A percentile compares a stretch with the other conserved stretches of the same genome.
Evolutionary conservation across 345 rosid species (phyloP).

Genomic region (Eucalyptus camaldulensis): DNA sequence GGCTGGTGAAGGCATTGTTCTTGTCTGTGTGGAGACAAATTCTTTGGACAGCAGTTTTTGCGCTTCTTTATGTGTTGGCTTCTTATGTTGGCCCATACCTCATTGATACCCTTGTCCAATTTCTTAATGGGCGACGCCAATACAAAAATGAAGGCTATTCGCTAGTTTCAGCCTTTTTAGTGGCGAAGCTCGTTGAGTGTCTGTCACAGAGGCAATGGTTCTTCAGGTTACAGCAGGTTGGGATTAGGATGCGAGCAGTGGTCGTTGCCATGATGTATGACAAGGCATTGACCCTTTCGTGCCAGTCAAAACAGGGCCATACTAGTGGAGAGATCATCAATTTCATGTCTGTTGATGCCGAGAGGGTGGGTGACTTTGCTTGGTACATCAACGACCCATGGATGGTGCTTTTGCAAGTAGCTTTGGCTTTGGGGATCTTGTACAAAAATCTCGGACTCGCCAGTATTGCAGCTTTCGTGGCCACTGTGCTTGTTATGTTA

Average conservation of each 20-base stretch:
- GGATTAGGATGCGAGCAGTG: constrained; percentile 34
- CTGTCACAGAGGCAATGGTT: constrained; percentile 42
- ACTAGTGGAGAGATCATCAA: constrained; percentile 72
- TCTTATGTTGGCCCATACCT: constrained; percentile 57
- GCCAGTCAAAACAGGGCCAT: constrained; percentile 36
- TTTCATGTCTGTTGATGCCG: constrained; percentile 60
- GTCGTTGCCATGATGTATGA: constrained; percentile 46
- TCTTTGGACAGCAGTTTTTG: constrained; percentile 27
- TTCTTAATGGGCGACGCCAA: constrained; percentile 28
- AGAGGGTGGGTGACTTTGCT: constrained; percentile 37
- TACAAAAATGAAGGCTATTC: constrained; percentile 41
- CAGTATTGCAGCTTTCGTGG: constrained; percentile 36
- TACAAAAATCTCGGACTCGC: constrained; percentile 54
- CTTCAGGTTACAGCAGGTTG: constrained; percentile 41
- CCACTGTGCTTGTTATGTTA: constrained; percentile 43
- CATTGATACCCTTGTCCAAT: constrained; percentile 50
- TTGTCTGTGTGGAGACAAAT: constrained; percentile 30
- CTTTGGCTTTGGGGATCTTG: constrained; percentile 42
- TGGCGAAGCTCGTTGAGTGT: constrained; percentile 51
- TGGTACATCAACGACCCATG: constrained; percentile 56
- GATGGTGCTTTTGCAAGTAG: constrained; percentile 43
- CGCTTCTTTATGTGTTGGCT: constrained; percentile 18
- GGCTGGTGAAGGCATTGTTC: constrained; percentile 35
- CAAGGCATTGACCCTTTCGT: constrained; percentile 48
- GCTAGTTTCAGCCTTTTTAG: constrained; percentile 36